Base-by-base conservation (phyloP, 2,329 filamentous ascomycete species). In the Chaetomium globosum region DNA sequence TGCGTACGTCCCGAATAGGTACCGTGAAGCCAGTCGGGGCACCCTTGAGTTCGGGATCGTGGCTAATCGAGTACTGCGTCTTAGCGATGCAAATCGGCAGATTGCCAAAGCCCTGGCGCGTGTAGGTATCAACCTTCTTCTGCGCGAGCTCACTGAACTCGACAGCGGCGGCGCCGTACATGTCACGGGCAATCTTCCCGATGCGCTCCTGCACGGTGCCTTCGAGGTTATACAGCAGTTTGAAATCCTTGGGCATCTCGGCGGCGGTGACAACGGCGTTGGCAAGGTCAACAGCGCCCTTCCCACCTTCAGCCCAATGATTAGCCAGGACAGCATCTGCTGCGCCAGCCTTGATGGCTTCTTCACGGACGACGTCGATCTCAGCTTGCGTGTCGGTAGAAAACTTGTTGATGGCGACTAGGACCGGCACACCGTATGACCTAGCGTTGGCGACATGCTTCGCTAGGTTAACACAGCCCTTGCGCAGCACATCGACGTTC, bases 371-470 rank as follows among this genome's bases (percentile, higher is more conserved):
- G 68, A 95, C 90, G 46, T 89, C 87, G 67, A 97, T 89, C 77
- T 99, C 95, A 61, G 93, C 93, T 16, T 94, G 89, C 2, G 93
- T 97, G 75, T 99, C 95, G 6, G 93, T 97, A 67, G 90, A 86
- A 77, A 99, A 97, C 78, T 91, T 92, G 84, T 99, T 99, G 83
- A 99, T 95, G 60, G 94, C 95, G 16, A 99, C 94, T 19, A 99
- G 90, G 7, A 99, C 94, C 6, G 95, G 94, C 23, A 97, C 87
- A 51, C 95, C 95, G 74, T 96, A 99, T 12, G 86, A 83, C 77
- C 87, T 92, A 63, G 95, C 95, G 72, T 98, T 98, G 72, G 86
- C 80, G 71, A 99, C 96, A 76, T 99, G 95, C 83, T 98, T 98
- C 79, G 88, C 92, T 56, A 99, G 83, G 80, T 99, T 99, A 72